phyloP scores from a whole-genome alignment of 2,329 filamentous ascomycete genomes.

The Lachnellula subtilissima region DNA sequence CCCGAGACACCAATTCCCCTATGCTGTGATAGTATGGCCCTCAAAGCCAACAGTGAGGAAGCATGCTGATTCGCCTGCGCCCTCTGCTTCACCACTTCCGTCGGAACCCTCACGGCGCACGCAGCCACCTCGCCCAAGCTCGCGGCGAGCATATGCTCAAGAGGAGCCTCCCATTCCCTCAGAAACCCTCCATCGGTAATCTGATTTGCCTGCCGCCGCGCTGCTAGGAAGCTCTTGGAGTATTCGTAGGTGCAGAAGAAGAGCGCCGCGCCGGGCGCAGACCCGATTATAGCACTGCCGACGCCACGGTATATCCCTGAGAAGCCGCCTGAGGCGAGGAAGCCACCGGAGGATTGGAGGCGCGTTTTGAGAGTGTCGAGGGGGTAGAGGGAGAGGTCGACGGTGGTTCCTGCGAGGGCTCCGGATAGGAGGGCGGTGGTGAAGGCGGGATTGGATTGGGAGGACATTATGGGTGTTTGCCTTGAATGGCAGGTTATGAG shows the following conservation, averaged over 20 bases:
- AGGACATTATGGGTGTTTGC: conserved; percentile 7
- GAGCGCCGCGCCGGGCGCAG: conserved; percentile 86
- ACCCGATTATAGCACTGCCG: conserved; percentile 83
- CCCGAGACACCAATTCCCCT: conserved; percentile 41
- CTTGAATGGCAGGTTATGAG: background rate
- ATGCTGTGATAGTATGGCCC: conserved; percentile 58
- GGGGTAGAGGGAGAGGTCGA: conserved; percentile 94
- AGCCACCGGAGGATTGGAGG: conserved; percentile 75
- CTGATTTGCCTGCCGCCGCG: conserved; percentile 25
- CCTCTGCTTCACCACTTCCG: conserved; percentile 94
- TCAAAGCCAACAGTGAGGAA: conserved; percentile 61
- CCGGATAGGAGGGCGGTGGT: conserved; percentile 68
- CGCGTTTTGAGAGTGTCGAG: conserved; percentile 99
- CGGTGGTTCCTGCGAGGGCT: conserved; percentile 87
- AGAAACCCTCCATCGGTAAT: conserved; percentile 14
- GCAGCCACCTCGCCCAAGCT: conserved; percentile 85
- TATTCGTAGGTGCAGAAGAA: conserved; percentile 96
- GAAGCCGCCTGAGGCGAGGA: conserved; percentile 82
- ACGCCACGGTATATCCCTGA: conserved; percentile 89
- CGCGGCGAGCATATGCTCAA: conserved; percentile 78
- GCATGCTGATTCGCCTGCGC: conserved; percentile 84
- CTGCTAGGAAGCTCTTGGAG: conserved; percentile 53
- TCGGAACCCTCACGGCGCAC: conserved; percentile 87
- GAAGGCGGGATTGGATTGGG: conserved; percentile 42
- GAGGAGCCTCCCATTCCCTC: conserved; percentile 29